Evolutionary conservation across 805 yeast species (phyloP).

Genomic region (Metschnikowia gruessii): DNA sequence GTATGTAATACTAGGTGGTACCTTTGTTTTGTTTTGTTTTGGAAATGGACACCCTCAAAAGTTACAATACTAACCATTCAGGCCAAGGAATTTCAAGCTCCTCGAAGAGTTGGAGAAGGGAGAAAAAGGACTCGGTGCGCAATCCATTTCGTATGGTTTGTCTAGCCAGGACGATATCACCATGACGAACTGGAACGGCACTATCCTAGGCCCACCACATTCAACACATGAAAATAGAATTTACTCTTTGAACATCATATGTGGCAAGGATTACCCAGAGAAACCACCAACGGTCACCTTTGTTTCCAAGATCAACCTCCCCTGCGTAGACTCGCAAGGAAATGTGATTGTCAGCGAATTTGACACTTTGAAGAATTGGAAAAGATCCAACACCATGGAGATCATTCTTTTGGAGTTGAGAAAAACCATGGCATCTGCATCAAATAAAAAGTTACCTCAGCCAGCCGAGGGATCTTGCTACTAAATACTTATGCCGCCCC

Average conservation of each 20-base stretch:
- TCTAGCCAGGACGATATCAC: slow-evolving; percentile 86
- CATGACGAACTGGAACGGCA: slow-evolving; percentile 97
- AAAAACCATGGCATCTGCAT: slow-evolving; percentile 75
- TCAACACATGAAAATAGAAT: slow-evolving; percentile 87
- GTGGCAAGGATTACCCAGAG: slow-evolving; percentile 86
- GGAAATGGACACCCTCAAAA: background rate
- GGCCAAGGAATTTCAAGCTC: slow-evolving; percentile 92
- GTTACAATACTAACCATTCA: slow-evolving; percentile 23
- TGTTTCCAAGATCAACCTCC: slow-evolving; percentile 80
- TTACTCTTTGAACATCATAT: slow-evolving; percentile 74
- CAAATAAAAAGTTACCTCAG: slow-evolving; percentile 82
- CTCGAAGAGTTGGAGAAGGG: slow-evolving; percentile 97
- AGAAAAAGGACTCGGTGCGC: slow-evolving; percentile 96
- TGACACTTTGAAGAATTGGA: slow-evolving; percentile 79
- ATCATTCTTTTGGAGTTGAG: slow-evolving; percentile 85
- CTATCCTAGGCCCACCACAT: slow-evolving; percentile 96
- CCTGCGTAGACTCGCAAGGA: slow-evolving; percentile 80
- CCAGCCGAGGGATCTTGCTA: slow-evolving; percentile 87
- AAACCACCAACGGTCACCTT: slow-evolving; percentile 82
- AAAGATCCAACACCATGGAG: slow-evolving; percentile 88
- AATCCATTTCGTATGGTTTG: slow-evolving; percentile 93
- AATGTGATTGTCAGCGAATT: slow-evolving; percentile 45
- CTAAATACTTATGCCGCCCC: slow-evolving; percentile 6
- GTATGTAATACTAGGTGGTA: slow-evolving; percentile 30
- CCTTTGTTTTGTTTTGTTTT: too few relatives aligned